Evolutionary conservation across 495 filamentous ascomycete genomes (phyloP), one percentile per base, ranked within the genome.

Genomic region (Aspergillus olivimuriae): DNA sequence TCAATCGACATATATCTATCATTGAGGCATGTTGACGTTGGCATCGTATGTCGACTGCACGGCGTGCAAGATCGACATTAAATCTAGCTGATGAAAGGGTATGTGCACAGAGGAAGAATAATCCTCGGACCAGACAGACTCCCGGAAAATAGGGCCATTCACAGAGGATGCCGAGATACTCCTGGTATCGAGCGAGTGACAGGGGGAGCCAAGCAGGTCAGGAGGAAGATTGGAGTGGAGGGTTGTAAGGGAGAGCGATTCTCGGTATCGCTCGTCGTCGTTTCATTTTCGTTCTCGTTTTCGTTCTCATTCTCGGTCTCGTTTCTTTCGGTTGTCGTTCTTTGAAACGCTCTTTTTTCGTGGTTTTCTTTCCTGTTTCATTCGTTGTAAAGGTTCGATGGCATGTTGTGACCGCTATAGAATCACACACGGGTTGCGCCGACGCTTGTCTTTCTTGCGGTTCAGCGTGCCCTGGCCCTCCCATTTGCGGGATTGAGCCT

Each of bases 351-450:
- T n/a, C 11, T 28, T 43, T 11, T 33, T 46, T 42, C n/a, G 38
- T 46, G 38, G 23, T 16, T 39, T 23, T n/a, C n/a, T n/a, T 11
- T 34, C 12, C 40, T 28, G n/a, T 35, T 16, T 42, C 36, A 11
- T 33, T 42, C 26, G 21, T 44, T 30, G 30, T 30, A 23, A 16
- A 44, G 12, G 17, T 18, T 24, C 21, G 32, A n/a, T n/a, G n/a
- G n/a, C n/a, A n/a, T n/a, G n/a, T n/a, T 39, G 24, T 23, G 12
- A 17, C 35, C 15, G 36, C 61, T 55, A 73, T 39, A 73, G 57
- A 47, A 73, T 68, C 30, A 72, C 64, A 58, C 70, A 73, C 14
- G 66, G 62, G 6, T 58, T 48, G 21, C 51, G 51, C 33, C 58
- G 56, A 30, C 51, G 48, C 34, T 54, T 58, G 9, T 65, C 55